Percentiles rank a stretch among this genome's conserved stretches.
Evolutionary conservation across 2,329 filamentous ascomycete genomes (phyloP).

Genomic region (Neopestalotiopsis sp.): DNA sequence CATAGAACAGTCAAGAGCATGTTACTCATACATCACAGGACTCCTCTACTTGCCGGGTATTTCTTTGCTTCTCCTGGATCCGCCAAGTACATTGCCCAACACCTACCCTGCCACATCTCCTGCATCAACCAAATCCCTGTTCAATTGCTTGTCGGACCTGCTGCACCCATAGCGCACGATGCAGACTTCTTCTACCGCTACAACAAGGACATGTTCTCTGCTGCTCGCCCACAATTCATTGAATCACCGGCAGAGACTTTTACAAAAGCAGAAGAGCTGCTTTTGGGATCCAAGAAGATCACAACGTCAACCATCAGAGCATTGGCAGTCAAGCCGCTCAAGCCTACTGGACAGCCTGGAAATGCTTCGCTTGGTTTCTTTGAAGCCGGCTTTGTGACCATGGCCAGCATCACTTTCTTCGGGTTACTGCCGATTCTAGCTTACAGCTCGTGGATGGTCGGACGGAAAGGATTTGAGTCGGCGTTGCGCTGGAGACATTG

Average conservation of each 20-base stretch:
- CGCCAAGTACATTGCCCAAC: slow-evolving; percentile 66
- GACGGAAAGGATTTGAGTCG: slow-evolving; percentile 20
- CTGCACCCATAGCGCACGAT: slow-evolving; percentile 37
- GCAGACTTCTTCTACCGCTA: slow-evolving; percentile 44
- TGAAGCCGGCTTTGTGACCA: slow-evolving; percentile 51
- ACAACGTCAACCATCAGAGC: slow-evolving; percentile 25
- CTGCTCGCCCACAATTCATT: slow-evolving; percentile 49
- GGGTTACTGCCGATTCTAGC: slow-evolving; percentile 21
- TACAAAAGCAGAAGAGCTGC: slow-evolving; percentile 25
- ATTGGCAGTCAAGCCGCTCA: slow-evolving; percentile 33
- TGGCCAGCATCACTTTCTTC: slow-evolving; percentile 33
- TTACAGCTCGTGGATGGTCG: slow-evolving; percentile 24
- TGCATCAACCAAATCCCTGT: slow-evolving; percentile 64
- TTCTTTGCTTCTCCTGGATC: slow-evolving; percentile 54
- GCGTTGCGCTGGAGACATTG: slow-evolving; percentile 21
- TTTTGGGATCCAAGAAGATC: slow-evolving; percentile 28
- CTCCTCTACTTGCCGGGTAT: slow-evolving; percentile 52
- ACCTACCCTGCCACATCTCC: slow-evolving; percentile 53
- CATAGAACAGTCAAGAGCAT: rapidly evolving
- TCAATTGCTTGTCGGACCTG: slow-evolving; percentile 53
- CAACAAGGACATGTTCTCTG: slow-evolving; percentile 47
- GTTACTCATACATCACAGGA: slow-evolving; percentile 17
- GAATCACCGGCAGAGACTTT: slow-evolving; percentile 25
- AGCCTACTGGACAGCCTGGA: slow-evolving; percentile 39
- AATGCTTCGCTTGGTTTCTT: slow-evolving; percentile 51